Percentiles rank a stretch among this genome's conserved stretches.
phyloP scores from a whole-genome alignment of 495 filamentous ascomycete species.

The Penicillium lividum region DNA sequence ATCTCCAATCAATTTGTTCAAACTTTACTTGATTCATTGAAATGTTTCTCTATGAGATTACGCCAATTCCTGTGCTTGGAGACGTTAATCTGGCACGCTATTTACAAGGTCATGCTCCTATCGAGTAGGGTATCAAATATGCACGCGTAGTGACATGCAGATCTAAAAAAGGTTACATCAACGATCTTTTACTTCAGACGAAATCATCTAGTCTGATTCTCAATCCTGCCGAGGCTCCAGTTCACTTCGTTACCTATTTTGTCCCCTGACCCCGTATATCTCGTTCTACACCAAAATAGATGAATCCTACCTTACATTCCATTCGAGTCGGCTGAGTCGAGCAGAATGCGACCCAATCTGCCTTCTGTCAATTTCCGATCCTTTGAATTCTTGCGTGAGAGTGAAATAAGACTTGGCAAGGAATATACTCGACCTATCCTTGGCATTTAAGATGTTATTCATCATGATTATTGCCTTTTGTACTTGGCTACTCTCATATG shows the following conservation, averaged over 20 bases:
- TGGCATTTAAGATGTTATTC: background rate
- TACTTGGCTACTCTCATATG: background rate
- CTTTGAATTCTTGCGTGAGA: background rate
- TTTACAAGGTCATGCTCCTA: background rate
- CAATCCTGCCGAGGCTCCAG: background rate
- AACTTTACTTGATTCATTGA: background rate
- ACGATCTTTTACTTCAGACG: background rate
- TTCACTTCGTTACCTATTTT: background rate
- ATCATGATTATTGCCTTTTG: background rate
- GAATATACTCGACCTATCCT: background rate
- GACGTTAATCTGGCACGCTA: too few relatives aligned
- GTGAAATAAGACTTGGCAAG: background rate
- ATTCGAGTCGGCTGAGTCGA: background rate
- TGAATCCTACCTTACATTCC: conserved; percentile 8
- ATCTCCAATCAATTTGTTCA: background rate
- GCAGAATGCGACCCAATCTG: conserved; percentile 3
- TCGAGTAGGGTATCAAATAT: background rate
- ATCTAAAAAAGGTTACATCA: background rate
- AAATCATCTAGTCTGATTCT: background rate
- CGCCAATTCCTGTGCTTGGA: background rate
- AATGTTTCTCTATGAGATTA: too few relatives aligned
- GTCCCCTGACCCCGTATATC: background rate
- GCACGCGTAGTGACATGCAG: background rate
- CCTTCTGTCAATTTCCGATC: background rate
- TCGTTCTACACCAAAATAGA: background rate